Base-by-base conservation (phyloP, 2,329 filamentous ascomycete species). In the Verticillium nubilum region DNA sequence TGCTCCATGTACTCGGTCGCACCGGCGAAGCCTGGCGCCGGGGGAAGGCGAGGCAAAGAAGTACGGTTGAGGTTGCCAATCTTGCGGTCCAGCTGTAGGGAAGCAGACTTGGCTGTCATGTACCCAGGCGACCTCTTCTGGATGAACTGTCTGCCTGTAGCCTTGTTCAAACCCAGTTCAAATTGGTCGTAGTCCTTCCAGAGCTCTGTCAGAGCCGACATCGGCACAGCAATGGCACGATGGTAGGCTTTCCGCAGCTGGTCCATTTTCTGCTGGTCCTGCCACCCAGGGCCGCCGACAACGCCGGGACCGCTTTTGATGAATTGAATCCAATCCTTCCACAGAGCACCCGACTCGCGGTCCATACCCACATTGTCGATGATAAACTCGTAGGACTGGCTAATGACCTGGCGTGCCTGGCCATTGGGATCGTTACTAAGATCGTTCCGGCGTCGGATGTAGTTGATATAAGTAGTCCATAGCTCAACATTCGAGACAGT, bases 141-240 rank as follows among this genome's bases (percentile, higher is more conserved):
- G 4, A 99, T 83, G 66, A 96, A 93, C 74, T 98, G 98, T 26
- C 94, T 91, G 50, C 92, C 95, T 90, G 92, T 96, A 65, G 92
- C 85, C 74, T 97, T 98, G 78, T 97, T 97, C 60, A 97, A 76
- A 5, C 88, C 86, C 85, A 95, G 92, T 75, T 99, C 95, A 69
- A 99, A 99, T 66, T 91, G 88, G 72, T 98, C 93, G 70, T 99
- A 99, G 69, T 99, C 94, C 72, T 96, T 97, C 96, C 95, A 99
- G 15, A 99, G 78, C 57, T 83, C 84, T 68, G 94, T 91, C 55
- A 96, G 86, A 31, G 89, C 89, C 58, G 88, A 86, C 63, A 92
- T 96, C 4, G 96, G 96, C 42, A 97, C 86, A 65, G 86, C 88
- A 60, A 97, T 91, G 15, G 94, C 94, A 58, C 89, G 89, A 68